Base-by-base conservation (phyloP, 805 yeast species). In the Monosporozyma siamensis region DNA sequence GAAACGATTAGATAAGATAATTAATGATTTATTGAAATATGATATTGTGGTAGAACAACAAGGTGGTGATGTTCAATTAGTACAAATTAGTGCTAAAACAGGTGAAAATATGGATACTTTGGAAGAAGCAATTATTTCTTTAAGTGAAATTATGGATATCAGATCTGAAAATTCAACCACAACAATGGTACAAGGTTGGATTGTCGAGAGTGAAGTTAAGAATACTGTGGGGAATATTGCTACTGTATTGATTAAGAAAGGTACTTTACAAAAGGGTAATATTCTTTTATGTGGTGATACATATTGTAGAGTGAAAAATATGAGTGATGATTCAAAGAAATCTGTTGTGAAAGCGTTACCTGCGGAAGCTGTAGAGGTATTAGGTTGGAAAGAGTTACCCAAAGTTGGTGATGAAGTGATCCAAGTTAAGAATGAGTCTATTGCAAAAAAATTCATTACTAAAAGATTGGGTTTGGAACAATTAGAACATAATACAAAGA, bases 351-450 rank as follows among this genome's bases (percentile, higher is more conserved):
- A 60, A 24, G 97, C 95, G 0, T 75, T 77, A 1, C 97, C 98
- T 0, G 81, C 95, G 0, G 80, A 83, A 7, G 96, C 97, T 0
- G 94, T 86, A 1, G 95, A 87, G 54, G 70, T 92, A 6, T 73
- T 85, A 58, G 98, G 98, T 1, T 92, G 98, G 98, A 88, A 83
- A 57, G 89, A 79, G 27, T 65, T 89, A 29, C 97, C 97, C 0
- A 84, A 77, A 41, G 92, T 95, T 9, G 98, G 98, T 8, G 95
- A 87, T 48, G 76, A 76, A 48, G 78, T 85, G 1, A 58, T 90
- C 4, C 82, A 87, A 57, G 94, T 92, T 10, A 74, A 75, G 47
- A 76, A 65, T 53, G 97, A 89, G 58, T 68, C 75, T 11, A 61
- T 69, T 27, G 95, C 95, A 6, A 87, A 86, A 54, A 76, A 78